These are phyloP conservation scores for Claviceps citrina DNA, from an alignment of 2,329 filamentous ascomycete genomes.

Conservation along the genomic window DNA sequence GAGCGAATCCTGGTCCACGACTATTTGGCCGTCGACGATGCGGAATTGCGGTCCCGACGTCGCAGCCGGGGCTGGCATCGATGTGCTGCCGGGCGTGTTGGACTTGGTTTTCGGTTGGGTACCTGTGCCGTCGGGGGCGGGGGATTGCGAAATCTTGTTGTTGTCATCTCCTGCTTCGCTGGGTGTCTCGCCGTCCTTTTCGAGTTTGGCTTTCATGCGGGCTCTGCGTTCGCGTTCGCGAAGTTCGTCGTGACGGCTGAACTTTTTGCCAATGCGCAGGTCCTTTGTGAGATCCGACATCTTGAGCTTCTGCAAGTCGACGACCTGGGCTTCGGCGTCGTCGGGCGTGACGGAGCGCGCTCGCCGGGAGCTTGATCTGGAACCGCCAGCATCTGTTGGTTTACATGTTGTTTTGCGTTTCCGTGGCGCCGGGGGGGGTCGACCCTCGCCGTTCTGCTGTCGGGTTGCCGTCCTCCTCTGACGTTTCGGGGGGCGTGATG, in stretches of 20 bases:
- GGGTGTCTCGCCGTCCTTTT: constrained; percentile 13
- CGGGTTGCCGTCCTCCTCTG: constrained; percentile 17
- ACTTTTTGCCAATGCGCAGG: constrained; percentile 56
- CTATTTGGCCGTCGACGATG: constrained; percentile 56
- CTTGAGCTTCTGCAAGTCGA: constrained; percentile 51
- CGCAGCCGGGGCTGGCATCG: constrained; percentile 9
- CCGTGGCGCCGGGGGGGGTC: constrained; percentile 10
- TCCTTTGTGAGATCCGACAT: constrained; percentile 62
- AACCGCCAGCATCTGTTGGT: constrained; percentile 10
- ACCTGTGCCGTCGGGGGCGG: constrained; percentile 4
- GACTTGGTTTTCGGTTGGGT: constrained; percentile 4
- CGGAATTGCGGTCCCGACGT: constrained; percentile 38
- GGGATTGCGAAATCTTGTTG: constrained; percentile 7
- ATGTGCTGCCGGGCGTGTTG: constrained; percentile 5
- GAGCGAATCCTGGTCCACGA: constrained; percentile 52
- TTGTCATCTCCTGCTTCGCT: constrained; percentile 9
- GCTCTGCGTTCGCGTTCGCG: constrained; percentile 45
- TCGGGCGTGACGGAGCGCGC: constrained; percentile 43
- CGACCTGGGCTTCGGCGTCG: constrained; percentile 43
- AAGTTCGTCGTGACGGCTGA: constrained; percentile 58
- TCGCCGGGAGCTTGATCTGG: constrained; percentile 15
- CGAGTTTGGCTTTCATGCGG: constrained; percentile 18
- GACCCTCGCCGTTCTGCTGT: constrained; percentile 8
- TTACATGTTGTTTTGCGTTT: constrained; percentile 15
- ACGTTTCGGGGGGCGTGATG: constrained; percentile 16